These are phyloP conservation scores for Magnusiomyces fungicola DNA, from an alignment of 1,139 yeast species.

Conservation along the genomic window DNA sequence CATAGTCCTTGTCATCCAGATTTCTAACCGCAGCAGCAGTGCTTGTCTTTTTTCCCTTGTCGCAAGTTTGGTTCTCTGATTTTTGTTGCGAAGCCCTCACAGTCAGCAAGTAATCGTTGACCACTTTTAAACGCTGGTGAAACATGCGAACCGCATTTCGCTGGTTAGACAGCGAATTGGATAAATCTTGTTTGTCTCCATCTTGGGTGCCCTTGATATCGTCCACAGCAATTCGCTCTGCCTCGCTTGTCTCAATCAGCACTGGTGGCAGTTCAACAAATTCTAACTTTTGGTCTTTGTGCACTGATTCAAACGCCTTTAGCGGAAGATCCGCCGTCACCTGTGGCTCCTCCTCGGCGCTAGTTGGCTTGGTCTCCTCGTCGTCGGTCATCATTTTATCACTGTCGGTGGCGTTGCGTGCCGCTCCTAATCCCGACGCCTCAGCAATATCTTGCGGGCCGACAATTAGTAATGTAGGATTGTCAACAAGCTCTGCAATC, in stretches of 20 bases:
- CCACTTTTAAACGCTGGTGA: slow-evolving; percentile 22
- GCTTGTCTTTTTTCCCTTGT: background rate
- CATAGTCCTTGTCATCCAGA: slow-evolving; percentile 17
- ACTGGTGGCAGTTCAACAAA: slow-evolving; percentile 23
- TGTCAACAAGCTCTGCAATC: slow-evolving; percentile 18
- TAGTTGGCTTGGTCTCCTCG: slow-evolving; percentile 8
- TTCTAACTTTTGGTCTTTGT: slow-evolving; percentile 20
- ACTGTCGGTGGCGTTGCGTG: slow-evolving; percentile 9
- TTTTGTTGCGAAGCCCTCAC: slow-evolving; percentile 17
- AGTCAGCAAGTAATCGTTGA: slow-evolving; percentile 23
- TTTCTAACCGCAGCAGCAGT: background rate
- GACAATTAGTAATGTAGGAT: slow-evolving; percentile 19
- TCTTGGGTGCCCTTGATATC: slow-evolving; percentile 25
- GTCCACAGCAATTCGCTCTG: slow-evolving; percentile 33
- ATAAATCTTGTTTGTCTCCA: slow-evolving; percentile 13
- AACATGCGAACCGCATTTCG: slow-evolving; percentile 29
- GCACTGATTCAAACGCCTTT: slow-evolving; percentile 26
- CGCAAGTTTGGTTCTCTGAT: slow-evolving; percentile 3
- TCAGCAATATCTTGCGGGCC: slow-evolving; percentile 16
- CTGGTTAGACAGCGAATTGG: slow-evolving; percentile 26
- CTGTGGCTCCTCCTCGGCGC: slow-evolving; percentile 8
- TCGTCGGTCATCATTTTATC: slow-evolving; percentile 11
- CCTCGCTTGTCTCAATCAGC: slow-evolving; percentile 30
- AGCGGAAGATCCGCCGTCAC: slow-evolving; percentile 24
- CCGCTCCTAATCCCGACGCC: slow-evolving; percentile 4